These are phyloP conservation scores for Alloascoidea hylecoeti DNA, from an alignment of 805 yeast species.

Conservation along the genomic window DNA sequence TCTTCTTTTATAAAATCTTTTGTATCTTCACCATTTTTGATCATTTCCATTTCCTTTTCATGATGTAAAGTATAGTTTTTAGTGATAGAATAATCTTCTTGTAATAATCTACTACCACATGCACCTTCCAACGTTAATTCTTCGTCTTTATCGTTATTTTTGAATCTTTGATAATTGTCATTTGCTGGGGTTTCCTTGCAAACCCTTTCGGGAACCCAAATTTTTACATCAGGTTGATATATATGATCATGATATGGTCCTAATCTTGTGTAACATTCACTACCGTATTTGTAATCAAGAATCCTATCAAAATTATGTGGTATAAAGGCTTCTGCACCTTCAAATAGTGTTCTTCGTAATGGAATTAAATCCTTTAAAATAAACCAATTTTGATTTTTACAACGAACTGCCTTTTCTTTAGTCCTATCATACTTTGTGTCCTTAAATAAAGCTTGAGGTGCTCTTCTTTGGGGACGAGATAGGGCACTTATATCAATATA, in stretches of 20 bases:
- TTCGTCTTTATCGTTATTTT: conserved; percentile 14
- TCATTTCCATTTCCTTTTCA: conserved; percentile 17
- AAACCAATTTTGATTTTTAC: conserved; percentile 17
- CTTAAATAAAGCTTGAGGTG: conserved; percentile 6
- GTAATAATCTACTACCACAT: conserved; percentile 19
- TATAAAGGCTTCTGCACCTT: conserved; percentile 31
- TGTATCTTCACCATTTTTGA: conserved; percentile 12
- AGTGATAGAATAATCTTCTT: conserved; percentile 18
- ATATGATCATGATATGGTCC: conserved; percentile 23
- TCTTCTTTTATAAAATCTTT: conserved; percentile 11
- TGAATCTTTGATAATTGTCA: conserved; percentile 7
- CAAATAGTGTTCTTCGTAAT: conserved; percentile 25
- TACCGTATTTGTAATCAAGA: conserved; percentile 22
- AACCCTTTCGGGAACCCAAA: conserved; percentile 32
- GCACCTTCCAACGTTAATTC: conserved; percentile 13
- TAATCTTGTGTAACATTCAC: conserved; percentile 3
- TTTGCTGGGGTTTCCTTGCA: conserved; percentile 20
- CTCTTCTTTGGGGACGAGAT: conserved; percentile 10
- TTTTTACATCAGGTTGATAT: conserved; percentile 37
- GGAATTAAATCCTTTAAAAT: conserved; percentile 24
- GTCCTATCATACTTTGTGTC: background rate
- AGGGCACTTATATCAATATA: conserved; percentile 34
- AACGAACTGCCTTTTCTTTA: conserved; percentile 10
- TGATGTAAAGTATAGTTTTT: conserved; percentile 18
- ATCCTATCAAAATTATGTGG: conserved; percentile 24